Conservation (phyloP, 2,329 filamentous ascomycete genomes). For the Amauroascus verrucosus region DNA sequence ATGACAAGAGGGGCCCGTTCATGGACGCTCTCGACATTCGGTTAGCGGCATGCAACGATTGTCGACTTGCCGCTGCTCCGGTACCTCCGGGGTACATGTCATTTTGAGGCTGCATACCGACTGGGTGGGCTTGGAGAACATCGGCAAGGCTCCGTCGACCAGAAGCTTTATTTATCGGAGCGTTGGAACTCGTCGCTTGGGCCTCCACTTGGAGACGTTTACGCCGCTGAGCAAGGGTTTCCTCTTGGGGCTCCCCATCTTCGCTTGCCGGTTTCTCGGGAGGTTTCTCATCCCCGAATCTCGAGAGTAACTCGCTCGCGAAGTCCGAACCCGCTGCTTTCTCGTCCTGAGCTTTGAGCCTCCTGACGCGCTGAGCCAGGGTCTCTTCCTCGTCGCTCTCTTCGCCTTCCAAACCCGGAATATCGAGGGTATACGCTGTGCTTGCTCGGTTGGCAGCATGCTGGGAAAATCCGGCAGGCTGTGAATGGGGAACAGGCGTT, state of each 20-base stretch:
- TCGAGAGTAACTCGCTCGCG: not conserved
- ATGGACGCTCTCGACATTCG: not conserved
- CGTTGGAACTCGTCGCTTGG: not conserved
- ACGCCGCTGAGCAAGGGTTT: conserved; percentile 39
- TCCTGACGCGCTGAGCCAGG: conserved; percentile 35
- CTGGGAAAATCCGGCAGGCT: not conserved
- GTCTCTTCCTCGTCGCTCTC: conserved; percentile 31
- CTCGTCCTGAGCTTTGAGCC: conserved; percentile 30
- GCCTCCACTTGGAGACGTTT: conserved; percentile 37
- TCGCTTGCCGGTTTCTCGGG: conserved; percentile 16
- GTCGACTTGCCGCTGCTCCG: conserved; percentile 4
- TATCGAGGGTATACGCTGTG: conserved; percentile 27
- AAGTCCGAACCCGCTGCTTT: conserved; percentile 2
- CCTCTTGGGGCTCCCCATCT: conserved; percentile 21
- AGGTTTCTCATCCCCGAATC: conserved; percentile 6
- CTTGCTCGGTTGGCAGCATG: conserved; percentile 21
- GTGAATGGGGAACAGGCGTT: conserved; percentile 21
- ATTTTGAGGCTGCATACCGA: conserved; percentile 13
- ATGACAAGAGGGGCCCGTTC: conserved; percentile 4
- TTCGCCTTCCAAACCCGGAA: conserved; percentile 22
- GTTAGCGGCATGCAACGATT: conserved; percentile 4
- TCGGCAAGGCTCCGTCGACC: conserved; percentile 39
- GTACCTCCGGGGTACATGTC: not conserved
- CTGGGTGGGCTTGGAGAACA: conserved; percentile 46
- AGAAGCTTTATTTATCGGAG: conserved; percentile 15